Percentiles rank a stretch among this genome's conserved stretches.
Evolutionary conservation across 257 asterid genomes (phyloP).

Genomic region (Salvia miltiorrhiza): DNA sequence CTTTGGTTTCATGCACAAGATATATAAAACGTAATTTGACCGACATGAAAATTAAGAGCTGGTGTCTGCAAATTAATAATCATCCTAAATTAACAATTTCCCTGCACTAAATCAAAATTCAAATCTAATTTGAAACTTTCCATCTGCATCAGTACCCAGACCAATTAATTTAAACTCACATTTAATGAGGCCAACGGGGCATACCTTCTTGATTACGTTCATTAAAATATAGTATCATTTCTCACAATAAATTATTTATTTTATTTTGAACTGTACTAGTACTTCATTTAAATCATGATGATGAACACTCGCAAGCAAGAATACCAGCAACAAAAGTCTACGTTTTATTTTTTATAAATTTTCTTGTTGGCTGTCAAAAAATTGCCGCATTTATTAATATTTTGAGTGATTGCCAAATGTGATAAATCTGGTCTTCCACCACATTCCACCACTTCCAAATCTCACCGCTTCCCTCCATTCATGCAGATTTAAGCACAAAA

Average conservation of each 20-base stretch:
- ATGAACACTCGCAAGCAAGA: not conserved
- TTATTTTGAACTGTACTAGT: not conserved
- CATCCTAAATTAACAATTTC: not conserved
- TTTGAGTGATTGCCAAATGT: conserved; percentile 4
- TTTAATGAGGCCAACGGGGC: not conserved
- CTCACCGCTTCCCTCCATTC: conserved; percentile 18
- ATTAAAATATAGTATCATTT: not conserved
- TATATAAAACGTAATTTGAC: not conserved
- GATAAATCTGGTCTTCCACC: conserved; percentile 5
- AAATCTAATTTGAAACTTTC: not conserved
- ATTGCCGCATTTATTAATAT: conserved; percentile 1
- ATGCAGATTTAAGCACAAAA: not conserved
- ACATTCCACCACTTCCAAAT: conserved; percentile 17
- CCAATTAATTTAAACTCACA: not conserved
- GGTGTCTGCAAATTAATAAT: not conserved
- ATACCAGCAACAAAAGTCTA: not conserved
- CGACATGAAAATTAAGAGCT: not conserved
- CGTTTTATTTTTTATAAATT: not conserved
- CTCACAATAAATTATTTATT: not conserved
- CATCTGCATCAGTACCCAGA: not conserved
- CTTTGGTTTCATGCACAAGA: not conserved
- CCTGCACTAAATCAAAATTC: not conserved
- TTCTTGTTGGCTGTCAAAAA: not conserved
- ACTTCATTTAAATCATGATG: not conserved
- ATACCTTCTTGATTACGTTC: not conserved